Conservation (phyloP, 371 early-diverging fungal species). For the Mortierella sp. region DNA sequence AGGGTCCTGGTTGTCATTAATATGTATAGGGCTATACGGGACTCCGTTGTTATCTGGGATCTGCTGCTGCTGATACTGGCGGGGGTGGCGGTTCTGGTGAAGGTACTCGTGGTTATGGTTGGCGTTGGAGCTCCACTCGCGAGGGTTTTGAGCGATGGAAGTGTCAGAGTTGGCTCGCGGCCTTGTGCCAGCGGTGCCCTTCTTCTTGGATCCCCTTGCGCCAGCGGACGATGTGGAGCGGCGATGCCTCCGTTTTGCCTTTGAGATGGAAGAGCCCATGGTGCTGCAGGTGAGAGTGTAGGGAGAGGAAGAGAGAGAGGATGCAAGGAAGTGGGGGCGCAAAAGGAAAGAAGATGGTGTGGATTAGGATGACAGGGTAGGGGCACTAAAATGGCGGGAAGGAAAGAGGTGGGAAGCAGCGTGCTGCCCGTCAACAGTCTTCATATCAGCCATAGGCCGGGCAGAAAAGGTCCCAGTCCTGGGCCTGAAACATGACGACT, state of each 20-base stretch:
- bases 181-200: not conserved
- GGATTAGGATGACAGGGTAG: not conserved
- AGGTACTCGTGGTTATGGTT: constrained; percentile 7
- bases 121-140: constrained; percentile 17
- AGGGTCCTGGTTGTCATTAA: not conserved
- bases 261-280: constrained; percentile 50
- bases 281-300: constrained; percentile 10
- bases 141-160: constrained; percentile 28
- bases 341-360: not conserved
- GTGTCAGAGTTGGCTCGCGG: constrained; percentile 12
- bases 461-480: no score
- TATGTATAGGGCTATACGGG: constrained; percentile 6
- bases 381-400: not conserved
- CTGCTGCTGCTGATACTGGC: no score
- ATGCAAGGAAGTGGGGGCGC: not conserved
- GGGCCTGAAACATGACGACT: not conserved
- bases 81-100: not conserved
- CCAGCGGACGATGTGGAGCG: constrained; percentile 15
- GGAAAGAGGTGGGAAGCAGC: not conserved
- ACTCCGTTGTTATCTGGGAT: no score
- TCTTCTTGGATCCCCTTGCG: not conserved
- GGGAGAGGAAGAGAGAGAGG: not conserved
- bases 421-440: not conserved
- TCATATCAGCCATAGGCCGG: no score
- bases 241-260: constrained; percentile 40